A percentile compares a stretch with the other conserved stretches of the same genome.
phyloP scores from a whole-genome alignment of 495 filamentous ascomycete species.

The Friedmanniomyces endolithicus region DNA sequence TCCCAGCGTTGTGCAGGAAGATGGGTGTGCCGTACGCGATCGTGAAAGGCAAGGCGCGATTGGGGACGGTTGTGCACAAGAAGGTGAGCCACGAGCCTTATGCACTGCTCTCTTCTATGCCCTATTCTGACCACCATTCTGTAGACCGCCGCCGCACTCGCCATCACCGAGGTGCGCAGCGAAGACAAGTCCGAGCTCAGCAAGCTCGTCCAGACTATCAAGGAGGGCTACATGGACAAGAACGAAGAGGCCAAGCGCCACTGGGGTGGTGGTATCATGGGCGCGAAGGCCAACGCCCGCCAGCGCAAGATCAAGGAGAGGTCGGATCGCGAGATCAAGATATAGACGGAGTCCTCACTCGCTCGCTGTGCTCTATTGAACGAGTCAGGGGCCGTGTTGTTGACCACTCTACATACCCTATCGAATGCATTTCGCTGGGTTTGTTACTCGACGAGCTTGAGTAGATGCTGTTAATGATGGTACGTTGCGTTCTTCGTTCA shows the following conservation, averaged over 20 bases:
- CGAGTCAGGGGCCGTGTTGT: too few species aligned
- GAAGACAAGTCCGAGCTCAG: constrained; percentile 97
- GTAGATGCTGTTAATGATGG: too few species aligned
- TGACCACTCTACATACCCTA: too few species aligned
- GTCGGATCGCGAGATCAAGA: constrained; percentile 83
- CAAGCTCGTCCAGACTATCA: constrained; percentile 90
- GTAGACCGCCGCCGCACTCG: constrained; percentile 89
- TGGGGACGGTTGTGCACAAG: constrained; percentile 98
- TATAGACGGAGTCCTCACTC: constrained; percentile 41
- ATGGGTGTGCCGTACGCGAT: constrained; percentile 99
- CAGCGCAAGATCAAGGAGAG: constrained; percentile 96
- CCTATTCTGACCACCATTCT: neutral
- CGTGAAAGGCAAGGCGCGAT: constrained; percentile 98
- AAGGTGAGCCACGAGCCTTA: constrained; percentile 68
- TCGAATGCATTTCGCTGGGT: too few species aligned
- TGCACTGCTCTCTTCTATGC: too few species aligned
- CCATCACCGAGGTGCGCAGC: constrained; percentile 85
- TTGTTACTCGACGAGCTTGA: too few species aligned
- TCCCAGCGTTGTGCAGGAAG: constrained; percentile 98
- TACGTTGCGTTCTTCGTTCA: too few species aligned
- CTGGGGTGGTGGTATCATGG: constrained; percentile 99
- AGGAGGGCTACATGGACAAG: constrained; percentile 96
- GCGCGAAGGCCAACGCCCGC: constrained; percentile 84
- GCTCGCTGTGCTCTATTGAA: too few species aligned
- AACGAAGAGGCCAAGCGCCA: constrained; percentile 82